These are phyloP conservation scores for Helotiales sp. DNA, from an alignment of 2,329 filamentous ascomycete species.

Conservation along the genomic window DNA sequence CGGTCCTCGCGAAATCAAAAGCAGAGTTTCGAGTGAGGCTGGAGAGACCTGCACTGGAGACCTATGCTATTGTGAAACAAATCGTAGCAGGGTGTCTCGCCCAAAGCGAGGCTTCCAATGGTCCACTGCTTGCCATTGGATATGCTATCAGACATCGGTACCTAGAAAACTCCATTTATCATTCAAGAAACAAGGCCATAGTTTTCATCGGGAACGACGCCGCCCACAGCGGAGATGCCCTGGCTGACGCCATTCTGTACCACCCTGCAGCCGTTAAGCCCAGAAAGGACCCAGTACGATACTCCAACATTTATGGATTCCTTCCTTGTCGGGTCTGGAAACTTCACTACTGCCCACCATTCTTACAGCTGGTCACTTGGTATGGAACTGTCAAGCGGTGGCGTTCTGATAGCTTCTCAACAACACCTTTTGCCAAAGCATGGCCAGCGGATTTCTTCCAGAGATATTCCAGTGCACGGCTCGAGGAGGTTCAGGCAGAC, in stretches of 20 bases:
- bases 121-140: neutral
- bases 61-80: neutral
- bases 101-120: too few species aligned
- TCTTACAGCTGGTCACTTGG: neutral
- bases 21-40: neutral
- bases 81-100: neutral
- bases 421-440: neutral
- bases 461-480: neutral
- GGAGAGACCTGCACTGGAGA: neutral
- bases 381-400: slow-evolving; percentile 3
- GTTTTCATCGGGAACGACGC: neutral
- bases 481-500: neutral
- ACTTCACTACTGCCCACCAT: neutral
- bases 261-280: neutral
- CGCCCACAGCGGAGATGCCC: neutral
- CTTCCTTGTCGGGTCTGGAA: neutral
- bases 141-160: neutral
- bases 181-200: neutral
- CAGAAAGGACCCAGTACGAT: neutral
- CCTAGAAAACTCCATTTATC: neutral
- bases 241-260: neutral
- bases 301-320: neutral
- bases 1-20: neutral
- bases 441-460: slow-evolving; percentile 1
- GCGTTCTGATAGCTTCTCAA: neutral